Base-by-base conservation (phyloP, 1,139 yeast genomes). In the Kurtzmaniella natalensis region DNA sequence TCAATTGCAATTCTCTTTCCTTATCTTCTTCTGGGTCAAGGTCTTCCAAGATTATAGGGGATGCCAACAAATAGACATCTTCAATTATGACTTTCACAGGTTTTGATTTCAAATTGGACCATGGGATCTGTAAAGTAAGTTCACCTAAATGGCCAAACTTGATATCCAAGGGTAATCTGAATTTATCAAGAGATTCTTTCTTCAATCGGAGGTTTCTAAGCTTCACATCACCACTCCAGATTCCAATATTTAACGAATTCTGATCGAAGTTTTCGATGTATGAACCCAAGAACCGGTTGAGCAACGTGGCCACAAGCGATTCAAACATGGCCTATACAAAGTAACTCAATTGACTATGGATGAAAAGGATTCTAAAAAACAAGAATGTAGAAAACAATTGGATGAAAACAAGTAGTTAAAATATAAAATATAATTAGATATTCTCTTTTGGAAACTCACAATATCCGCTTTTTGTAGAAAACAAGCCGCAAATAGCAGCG, bases 211-310 rank as follows among this genome's bases (percentile, higher is more conserved):
- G 69, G 53, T 89, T 80, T 43, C 72, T 72, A 34, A 94, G 66
- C 53, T 86, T 87, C 31, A 89, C 98, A 66, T 92, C 97, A 20
- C 99, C 99, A 49, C 92, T 79, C 96, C 98, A 89, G 28, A 94
- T 89, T 2, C 97, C 98, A 37, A 92, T 89, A 49, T 92, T 88
- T 51, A 92, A 64, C 52, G 89, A 96, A 45, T 85, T 85, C 10
- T 96, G 89, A 59, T 94, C 98, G 53, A 92, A 92, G 57, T 92
- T 84, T 60, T 94, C 95, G 35, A 94, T 92, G 61, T 92, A 84
- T 13, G 81, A 69, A 3, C 86, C 85, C 44, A 76, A 52, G 39
- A 76, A 66, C 40, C 78, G 50, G 47, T 76, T 76, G 38, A 76
- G 58, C 18, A 76, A 57, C 36, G 64, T 72, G 19, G 81, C 80